Conservation (phyloP, 805 yeast species). For the Wickerhamomyces chambardii region DNA sequence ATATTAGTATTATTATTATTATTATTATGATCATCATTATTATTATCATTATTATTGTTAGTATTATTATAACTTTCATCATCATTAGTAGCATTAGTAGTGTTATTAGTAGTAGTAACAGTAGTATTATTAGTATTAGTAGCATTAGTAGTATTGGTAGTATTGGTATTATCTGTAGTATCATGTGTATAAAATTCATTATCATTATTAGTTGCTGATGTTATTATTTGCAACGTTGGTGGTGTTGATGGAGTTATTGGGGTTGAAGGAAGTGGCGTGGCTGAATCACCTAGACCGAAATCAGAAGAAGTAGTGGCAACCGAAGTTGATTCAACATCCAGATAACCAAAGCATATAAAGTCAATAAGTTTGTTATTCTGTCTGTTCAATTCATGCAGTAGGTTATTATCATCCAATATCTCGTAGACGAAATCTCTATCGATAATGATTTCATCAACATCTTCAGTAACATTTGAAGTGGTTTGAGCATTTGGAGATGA, state of each 20-base stretch:
- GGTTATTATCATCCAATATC: slow-evolving; percentile 26
- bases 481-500: too few species aligned
- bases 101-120: too few species aligned
- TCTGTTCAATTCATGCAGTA: slow-evolving; percentile 25
- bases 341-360: slow-evolving; percentile 37
- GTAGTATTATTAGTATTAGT: slow-evolving; percentile 3
- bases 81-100: background rate
- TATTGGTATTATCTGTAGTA: too few species aligned
- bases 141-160: background rate
- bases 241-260: too few species aligned
- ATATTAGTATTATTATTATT: slow-evolving; percentile 4
- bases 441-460: slow-evolving; percentile 1
- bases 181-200: too few species aligned
- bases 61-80: slow-evolving; percentile 2
- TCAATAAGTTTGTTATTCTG: slow-evolving; percentile 38
- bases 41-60: slow-evolving; percentile 2
- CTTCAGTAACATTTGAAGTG: too few species aligned
- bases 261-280: too few species aligned
- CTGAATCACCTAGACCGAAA: too few species aligned
- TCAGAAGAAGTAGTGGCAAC: too few species aligned
- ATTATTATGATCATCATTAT: slow-evolving; percentile 5
- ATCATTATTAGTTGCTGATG: too few species aligned
- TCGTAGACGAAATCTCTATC: slow-evolving; percentile 24
- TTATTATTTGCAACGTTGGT: too few species aligned
- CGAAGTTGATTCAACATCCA: slow-evolving; percentile 17